Evolutionary conservation across 75 land plant genomes (phyloP).

Genomic region (Adiantum capillusveneris): DNA sequence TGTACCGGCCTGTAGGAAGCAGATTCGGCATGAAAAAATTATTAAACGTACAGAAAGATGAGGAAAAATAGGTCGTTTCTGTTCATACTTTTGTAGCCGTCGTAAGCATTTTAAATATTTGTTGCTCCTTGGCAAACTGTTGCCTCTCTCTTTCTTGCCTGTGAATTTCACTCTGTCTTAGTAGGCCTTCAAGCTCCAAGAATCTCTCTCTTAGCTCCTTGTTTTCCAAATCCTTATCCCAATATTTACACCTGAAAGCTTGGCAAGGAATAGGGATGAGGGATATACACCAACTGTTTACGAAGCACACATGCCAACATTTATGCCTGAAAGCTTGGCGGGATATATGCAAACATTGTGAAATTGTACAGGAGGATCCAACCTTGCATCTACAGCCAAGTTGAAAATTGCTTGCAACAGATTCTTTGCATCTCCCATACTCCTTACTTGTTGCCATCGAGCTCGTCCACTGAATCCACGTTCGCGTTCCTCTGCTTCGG

Average conservation of each 20-base stretch:
- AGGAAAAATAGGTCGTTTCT: not conserved
- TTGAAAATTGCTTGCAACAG: slow-evolving; percentile 61
- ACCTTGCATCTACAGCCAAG: slow-evolving; percentile 72
- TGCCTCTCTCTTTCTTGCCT: slow-evolving; percentile 40
- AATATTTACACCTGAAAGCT: slow-evolving; percentile 49
- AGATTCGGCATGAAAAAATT: not conserved
- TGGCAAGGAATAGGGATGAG: not conserved
- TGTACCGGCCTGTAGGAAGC: slow-evolving; percentile 4
- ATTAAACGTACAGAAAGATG: not conserved
- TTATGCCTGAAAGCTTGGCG: too few relatives aligned
- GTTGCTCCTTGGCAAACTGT: slow-evolving; percentile 23
- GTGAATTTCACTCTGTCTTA: slow-evolving; percentile 49
- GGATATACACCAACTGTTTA: not conserved
- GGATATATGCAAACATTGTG: too few relatives aligned
- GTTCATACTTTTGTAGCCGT: slow-evolving; percentile 4
- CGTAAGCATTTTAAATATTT: slow-evolving; percentile 9
- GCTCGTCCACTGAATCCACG: slow-evolving; percentile 66
- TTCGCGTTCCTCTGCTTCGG: slow-evolving; percentile 98
- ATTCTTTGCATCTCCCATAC: slow-evolving; percentile 81
- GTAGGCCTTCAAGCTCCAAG: slow-evolving; percentile 31
- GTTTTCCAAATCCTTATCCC: slow-evolving; percentile 54
- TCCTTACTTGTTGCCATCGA: slow-evolving; percentile 83
- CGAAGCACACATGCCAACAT: too few relatives aligned
- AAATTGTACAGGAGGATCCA: too few relatives aligned
- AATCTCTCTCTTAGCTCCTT: slow-evolving; percentile 71